Evolutionary conservation across 2,329 filamentous ascomycete species (phyloP).

Genomic region (Coccinonectria pachysandricola): DNA sequence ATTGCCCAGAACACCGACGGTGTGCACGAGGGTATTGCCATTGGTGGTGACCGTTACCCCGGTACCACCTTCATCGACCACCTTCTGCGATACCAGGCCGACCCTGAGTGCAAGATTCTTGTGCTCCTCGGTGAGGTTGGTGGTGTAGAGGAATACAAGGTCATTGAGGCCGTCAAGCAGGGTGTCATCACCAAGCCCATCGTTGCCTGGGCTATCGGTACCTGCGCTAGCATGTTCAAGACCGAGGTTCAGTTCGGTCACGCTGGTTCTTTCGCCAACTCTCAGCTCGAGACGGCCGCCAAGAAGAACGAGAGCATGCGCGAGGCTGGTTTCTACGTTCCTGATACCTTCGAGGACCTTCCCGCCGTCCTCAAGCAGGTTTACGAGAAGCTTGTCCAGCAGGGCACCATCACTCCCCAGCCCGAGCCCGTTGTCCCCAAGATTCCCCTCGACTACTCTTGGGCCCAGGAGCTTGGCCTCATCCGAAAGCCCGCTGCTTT

Average conservation of each 20-base stretch:
- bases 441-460: slow-evolving; percentile 99
- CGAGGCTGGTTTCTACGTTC: slow-evolving; percentile 88
- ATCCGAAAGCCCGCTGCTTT: slow-evolving; percentile 99
- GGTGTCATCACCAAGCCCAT: slow-evolving; percentile 96
- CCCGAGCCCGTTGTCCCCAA: slow-evolving; percentile 90
- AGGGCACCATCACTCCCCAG: slow-evolving; percentile 76
- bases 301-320: slow-evolving; percentile 96
- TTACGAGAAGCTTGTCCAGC: slow-evolving; percentile 79
- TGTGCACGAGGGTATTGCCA: slow-evolving; percentile 98
- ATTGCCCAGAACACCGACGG: slow-evolving; percentile 92
- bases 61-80: slow-evolving; percentile 99
- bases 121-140: slow-evolving; percentile 94
- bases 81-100: slow-evolving; percentile 88
- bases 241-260: slow-evolving; percentile 99
- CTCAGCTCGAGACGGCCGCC: slow-evolving; percentile 92
- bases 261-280: slow-evolving; percentile 98
- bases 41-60: slow-evolving; percentile 97
- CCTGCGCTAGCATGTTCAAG: slow-evolving; percentile 99
- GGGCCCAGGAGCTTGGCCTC: slow-evolving; percentile 97
- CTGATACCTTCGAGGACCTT: slow-evolving; percentile 94
- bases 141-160: slow-evolving; percentile 99
- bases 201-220: slow-evolving; percentile 98
- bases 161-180: slow-evolving; percentile 94
- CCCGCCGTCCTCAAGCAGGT: slow-evolving; percentile 65
- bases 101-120: slow-evolving; percentile 96